These are phyloP conservation scores for Polytrichum formosum DNA, from an alignment of 225 moss, liverwort and hornwort genomes.

Conservation along the genomic window DNA sequence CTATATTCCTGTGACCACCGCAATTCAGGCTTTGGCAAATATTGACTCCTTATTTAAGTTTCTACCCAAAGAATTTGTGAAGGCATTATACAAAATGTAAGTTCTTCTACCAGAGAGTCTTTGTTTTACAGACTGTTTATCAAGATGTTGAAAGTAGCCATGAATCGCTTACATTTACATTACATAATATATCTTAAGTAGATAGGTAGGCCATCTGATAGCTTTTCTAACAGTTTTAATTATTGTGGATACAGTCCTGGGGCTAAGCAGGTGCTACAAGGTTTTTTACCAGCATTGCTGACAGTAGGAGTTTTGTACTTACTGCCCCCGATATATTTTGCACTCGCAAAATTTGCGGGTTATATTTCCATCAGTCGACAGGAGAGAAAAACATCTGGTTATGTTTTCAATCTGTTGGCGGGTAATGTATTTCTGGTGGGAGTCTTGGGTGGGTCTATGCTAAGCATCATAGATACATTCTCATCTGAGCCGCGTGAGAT, in stretches of 20 bases:
- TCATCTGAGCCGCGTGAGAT: conserved; percentile 58
- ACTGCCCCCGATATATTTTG: conserved; percentile 63
- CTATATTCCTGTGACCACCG: conserved; percentile 65
- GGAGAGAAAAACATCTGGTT: conserved; percentile 67
- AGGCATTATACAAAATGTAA: conserved; percentile 55
- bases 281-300: conserved; percentile 79
- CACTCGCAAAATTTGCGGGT: conserved; percentile 65
- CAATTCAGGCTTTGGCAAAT: conserved; percentile 57
- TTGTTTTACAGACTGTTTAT: too few species aligned
- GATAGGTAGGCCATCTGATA: too few species aligned
- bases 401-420: conserved; percentile 74
- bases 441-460: conserved; percentile 57
- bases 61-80: conserved; percentile 26
- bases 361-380: conserved; percentile 74
- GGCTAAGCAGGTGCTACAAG: conserved; percentile 70
- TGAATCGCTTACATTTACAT: too few species aligned
- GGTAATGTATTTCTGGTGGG: conserved; percentile 92
- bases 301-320: conserved; percentile 61
- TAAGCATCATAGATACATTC: conserved; percentile 40
- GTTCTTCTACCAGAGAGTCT: neutral
- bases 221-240: conserved; percentile 4
- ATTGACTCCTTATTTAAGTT: conserved; percentile 36
- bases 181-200: too few species aligned
- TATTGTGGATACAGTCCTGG: conserved; percentile 58
- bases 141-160: too few species aligned